Conservation (phyloP, 495 filamentous ascomycete genomes). For the Zalerion maritima region DNA sequence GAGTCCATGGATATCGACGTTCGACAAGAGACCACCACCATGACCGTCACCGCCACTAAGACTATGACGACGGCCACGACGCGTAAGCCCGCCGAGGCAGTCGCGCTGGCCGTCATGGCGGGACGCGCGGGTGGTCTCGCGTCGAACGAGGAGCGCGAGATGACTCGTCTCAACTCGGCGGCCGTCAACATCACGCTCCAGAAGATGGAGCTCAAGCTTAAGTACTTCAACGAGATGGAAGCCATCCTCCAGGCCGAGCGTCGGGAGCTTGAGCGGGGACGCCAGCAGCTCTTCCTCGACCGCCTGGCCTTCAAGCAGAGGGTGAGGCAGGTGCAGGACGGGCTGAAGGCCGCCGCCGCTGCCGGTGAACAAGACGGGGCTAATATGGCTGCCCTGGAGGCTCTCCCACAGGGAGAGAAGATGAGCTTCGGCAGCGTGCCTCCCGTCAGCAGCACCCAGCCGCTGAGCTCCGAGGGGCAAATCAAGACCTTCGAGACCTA, state of each 20-base stretch:
- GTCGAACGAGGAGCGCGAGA: slow-evolving; percentile 90
- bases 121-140: slow-evolving; percentile 76
- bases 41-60: slow-evolving; percentile 24
- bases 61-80: slow-evolving; percentile 32
- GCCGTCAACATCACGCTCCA: slow-evolving; percentile 73
- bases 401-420: slow-evolving; percentile 35
- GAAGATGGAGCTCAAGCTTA: slow-evolving; percentile 71
- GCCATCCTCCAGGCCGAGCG: slow-evolving; percentile 79
- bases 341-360: slow-evolving; percentile 45
- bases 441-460: slow-evolving; percentile 37
- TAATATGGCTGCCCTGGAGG: slow-evolving; percentile 34
- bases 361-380: slow-evolving; percentile 46
- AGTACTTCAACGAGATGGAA: slow-evolving; percentile 95
- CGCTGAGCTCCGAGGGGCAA: slow-evolving; percentile 47
- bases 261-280: slow-evolving; percentile 75
- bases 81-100: slow-evolving; percentile 54
- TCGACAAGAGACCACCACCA: slow-evolving; percentile 23
- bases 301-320: slow-evolving; percentile 78
- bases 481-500: slow-evolving; percentile 37
- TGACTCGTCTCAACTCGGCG: slow-evolving; percentile 78
- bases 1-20: slow-evolving; percentile 43
- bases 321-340: slow-evolving; percentile 67
- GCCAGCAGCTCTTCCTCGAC: slow-evolving; percentile 88
- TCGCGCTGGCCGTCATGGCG: slow-evolving; percentile 72
- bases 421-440: slow-evolving; percentile 46